phyloP scores from a whole-genome alignment of 2,329 filamentous ascomycete species.

The Ceratocystiopsis sp. region DNA sequence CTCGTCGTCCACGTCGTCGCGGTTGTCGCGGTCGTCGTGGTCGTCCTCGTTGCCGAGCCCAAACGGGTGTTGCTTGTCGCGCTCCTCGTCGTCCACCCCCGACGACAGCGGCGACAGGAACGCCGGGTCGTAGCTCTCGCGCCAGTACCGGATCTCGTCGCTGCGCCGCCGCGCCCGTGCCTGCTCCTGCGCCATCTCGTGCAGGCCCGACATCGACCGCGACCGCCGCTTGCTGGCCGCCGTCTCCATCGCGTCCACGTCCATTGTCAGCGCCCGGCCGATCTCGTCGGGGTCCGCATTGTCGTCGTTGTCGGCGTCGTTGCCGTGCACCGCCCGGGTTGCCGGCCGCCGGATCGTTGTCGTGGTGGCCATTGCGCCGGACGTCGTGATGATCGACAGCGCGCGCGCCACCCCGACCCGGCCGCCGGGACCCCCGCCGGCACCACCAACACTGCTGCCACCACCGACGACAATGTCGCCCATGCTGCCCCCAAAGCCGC shows the following conservation, averaged over 20 bases:
- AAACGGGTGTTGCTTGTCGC: conserved; percentile 1
- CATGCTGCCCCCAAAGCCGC: conserved; percentile 22
- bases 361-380: conserved; percentile 17
- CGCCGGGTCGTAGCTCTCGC: conserved; percentile 37
- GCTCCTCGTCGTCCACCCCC: conserved; percentile 7
- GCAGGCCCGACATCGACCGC: conserved; percentile 39
- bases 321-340: neutral
- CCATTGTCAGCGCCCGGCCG: conserved; percentile 44
- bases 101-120: conserved; percentile 36
- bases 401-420: too few species aligned
- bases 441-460: neutral
- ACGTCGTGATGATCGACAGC: conserved; percentile 10
- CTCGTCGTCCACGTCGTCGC: neutral
- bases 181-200: conserved; percentile 20
- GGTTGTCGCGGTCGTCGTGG: conserved; percentile 11
- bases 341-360: conserved; percentile 11
- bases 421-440: neutral
- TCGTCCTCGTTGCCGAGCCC: conserved; percentile 5
- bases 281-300: conserved; percentile 33
- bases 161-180: conserved; percentile 32
- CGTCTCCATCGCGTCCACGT: conserved; percentile 16
- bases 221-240: conserved; percentile 32
- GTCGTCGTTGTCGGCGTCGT: conserved; percentile 19
- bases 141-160: conserved; percentile 48
- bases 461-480: neutral